Evolutionary conservation across 2,329 filamentous ascomycete species (phyloP).

Genomic region (Ophioceras dolichostomum): DNA sequence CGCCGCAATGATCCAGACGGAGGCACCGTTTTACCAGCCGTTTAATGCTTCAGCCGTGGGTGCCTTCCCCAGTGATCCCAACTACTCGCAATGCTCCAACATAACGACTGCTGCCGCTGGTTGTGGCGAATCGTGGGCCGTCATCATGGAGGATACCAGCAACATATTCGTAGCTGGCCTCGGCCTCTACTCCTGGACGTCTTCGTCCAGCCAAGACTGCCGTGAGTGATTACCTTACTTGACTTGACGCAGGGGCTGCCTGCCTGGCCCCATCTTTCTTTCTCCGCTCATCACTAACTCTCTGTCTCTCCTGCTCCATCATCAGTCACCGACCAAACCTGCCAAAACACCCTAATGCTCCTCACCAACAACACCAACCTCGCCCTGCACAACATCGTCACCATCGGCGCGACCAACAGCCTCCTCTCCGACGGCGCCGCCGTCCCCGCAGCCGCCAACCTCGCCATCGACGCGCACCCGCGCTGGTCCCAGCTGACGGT

Average conservation of each 20-base stretch:
- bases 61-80: constrained; percentile 3
- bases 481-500: constrained; percentile 15
- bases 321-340: constrained; percentile 9
- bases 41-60: constrained; percentile 14
- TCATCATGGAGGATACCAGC: constrained; percentile 3
- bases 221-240: too few species aligned
- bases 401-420: constrained; percentile 18
- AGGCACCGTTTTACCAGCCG: constrained; percentile 31
- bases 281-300: too few species aligned
- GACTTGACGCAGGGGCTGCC: too few species aligned
- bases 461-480: constrained; percentile 15
- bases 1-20: constrained; percentile 29
- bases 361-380: constrained; percentile 13
- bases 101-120: constrained; percentile 7
- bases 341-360: constrained; percentile 12
- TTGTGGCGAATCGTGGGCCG: constrained; percentile 5
- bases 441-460: constrained; percentile 15
- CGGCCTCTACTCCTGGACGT: constrained; percentile 1
- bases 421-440: constrained; percentile 12
- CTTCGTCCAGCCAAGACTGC: neutral
- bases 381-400: constrained; percentile 14
- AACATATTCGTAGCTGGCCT: constrained; percentile 6
- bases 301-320: too few species aligned
- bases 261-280: too few species aligned
- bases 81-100: constrained; percentile 11